Evolutionary conservation across 2,329 filamentous ascomycete genomes (phyloP), one percentile per base, ranked within the genome.

Genomic region (Ascochyta fabae): DNA sequence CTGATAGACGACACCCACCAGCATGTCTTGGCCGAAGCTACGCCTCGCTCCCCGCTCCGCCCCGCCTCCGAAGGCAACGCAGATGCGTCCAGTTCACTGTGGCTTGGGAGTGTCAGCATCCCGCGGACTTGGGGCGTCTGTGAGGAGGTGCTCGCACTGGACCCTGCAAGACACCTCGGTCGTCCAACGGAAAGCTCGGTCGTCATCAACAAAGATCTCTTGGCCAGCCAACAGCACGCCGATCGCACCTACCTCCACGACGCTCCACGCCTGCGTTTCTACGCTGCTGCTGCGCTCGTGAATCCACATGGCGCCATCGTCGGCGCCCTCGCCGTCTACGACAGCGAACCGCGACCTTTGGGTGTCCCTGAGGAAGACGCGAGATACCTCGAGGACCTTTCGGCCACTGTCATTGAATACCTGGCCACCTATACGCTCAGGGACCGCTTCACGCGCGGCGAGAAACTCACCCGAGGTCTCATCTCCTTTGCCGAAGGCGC

Each of bases 21-120:
- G 48, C 72, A 76, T 44, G 67, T 77, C 29, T 64, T 78, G 6
- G 74, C 73, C 23, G 76, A 78, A 57, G 73, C 75, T 6, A 77
- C 75, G 1, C 62, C 70, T 16, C 50, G 62, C 24, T 53, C 68
- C 4, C 66, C 68, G 1, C 61, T 77, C 6, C 66, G 53, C 19
- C 51, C 54, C 16, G 35, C 43, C 39, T 40, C 51, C 1, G 40
- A 48, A 8, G 51, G 48, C 4, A 55, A 56, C 5, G 54, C 55
- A 4, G 54, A 57, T 7, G 58, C 53, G 2, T 42, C 60, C 6
- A 53, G 56, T 1, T 10, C 29, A 3, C 49, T 70, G 16, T 76
- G 68, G 71, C 55, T 70, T 10, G 73, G 73, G 13, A 67, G 64
- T 41, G 68, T 67, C 1, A 72, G 66, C 53, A 62, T 70, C 9